Evolutionary conservation across 768 basidiomycete genomes (phyloP).

Genomic region (Trametes gibbosa): DNA sequence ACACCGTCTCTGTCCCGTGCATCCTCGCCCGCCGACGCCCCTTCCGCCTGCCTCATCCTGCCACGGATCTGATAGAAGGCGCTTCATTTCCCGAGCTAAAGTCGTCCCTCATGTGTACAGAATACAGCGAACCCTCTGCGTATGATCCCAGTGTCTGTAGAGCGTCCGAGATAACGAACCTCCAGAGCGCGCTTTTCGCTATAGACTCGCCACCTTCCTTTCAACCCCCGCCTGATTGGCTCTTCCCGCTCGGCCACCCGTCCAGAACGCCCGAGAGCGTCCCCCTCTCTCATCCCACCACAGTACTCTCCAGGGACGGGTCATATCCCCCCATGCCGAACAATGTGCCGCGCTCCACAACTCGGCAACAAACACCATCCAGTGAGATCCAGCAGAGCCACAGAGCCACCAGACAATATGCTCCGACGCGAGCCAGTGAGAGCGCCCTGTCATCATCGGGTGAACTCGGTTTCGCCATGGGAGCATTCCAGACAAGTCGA

Average conservation of each 20-base stretch:
- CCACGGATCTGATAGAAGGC: conserved; percentile 29
- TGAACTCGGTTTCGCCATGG: conserved; percentile 8
- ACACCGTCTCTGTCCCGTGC: conserved; percentile 6
- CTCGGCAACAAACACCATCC: not conserved
- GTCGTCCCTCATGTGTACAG: conserved; percentile 19
- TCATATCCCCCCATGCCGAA: not conserved
- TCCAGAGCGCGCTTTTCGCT: conserved; percentile 19
- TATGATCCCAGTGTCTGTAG: conserved; percentile 11
- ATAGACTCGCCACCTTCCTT: conserved; percentile 13
- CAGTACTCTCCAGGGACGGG: not conserved
- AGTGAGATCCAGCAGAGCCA: not conserved
- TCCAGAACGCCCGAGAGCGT: conserved; percentile 10
- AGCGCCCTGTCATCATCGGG: conserved; percentile 5
- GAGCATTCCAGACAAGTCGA: conserved; percentile 16
- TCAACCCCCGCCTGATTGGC: conserved; percentile 15
- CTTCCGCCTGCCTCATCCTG: conserved; percentile 14
- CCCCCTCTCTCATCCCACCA: not conserved
- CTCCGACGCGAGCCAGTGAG: conserved; percentile 3
- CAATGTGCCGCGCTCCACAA: not conserved
- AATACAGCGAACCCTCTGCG: conserved; percentile 20
- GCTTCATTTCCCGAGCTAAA: conserved; percentile 21
- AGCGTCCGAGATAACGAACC: conserved; percentile 21
- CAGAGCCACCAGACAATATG: not conserved
- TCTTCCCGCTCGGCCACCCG: not conserved
- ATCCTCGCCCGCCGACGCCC: conserved; percentile 3